These are phyloP conservation scores for Verbena officinalis DNA, from an alignment of 257 asterid species.

Conservation along the genomic window DNA sequence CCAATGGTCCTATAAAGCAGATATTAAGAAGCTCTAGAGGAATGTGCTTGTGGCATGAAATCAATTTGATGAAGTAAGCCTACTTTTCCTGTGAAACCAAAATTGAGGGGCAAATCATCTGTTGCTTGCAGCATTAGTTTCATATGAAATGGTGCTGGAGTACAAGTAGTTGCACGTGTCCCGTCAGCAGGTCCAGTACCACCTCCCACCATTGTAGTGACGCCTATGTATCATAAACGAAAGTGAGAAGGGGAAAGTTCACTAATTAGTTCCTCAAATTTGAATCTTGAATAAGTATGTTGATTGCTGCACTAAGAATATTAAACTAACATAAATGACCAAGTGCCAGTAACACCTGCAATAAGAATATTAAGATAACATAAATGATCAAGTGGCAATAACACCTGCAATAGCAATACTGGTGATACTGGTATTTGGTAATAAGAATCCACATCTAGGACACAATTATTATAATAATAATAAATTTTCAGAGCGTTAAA, in stretches of 20 bases:
- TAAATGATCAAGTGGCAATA: no score
- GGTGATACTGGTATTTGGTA: slow-evolving; percentile 8
- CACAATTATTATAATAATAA: not conserved
- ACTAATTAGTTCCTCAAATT: not conserved
- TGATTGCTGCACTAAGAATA: not conserved
- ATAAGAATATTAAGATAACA: no score
- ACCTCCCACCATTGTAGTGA: slow-evolving; percentile 95
- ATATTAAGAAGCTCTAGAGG: slow-evolving; percentile 8
- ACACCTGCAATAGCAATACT: slow-evolving; percentile 4
- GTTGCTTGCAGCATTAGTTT: slow-evolving; percentile 92
- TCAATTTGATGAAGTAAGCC: slow-evolving; percentile 25
- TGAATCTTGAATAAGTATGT: slow-evolving; percentile 10
- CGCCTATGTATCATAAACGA: slow-evolving; percentile 46
- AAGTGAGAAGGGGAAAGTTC: slow-evolving; percentile 3
- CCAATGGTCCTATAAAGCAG: not conserved
- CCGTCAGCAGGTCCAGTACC: slow-evolving; percentile 99
- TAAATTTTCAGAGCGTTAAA: not conserved
- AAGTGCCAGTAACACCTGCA: not conserved
- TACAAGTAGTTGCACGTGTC: slow-evolving; percentile 97
- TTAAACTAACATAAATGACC: not conserved
- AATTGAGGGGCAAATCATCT: slow-evolving; percentile 87
- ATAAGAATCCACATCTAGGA: slow-evolving; percentile 14
- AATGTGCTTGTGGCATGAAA: slow-evolving; percentile 13
- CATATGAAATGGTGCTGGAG: slow-evolving; percentile 88
- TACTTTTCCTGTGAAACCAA: slow-evolving; percentile 98